phyloP scores from a whole-genome alignment of 1,284 basidiomycete genomes.

The Entoloma clypeatum region DNA sequence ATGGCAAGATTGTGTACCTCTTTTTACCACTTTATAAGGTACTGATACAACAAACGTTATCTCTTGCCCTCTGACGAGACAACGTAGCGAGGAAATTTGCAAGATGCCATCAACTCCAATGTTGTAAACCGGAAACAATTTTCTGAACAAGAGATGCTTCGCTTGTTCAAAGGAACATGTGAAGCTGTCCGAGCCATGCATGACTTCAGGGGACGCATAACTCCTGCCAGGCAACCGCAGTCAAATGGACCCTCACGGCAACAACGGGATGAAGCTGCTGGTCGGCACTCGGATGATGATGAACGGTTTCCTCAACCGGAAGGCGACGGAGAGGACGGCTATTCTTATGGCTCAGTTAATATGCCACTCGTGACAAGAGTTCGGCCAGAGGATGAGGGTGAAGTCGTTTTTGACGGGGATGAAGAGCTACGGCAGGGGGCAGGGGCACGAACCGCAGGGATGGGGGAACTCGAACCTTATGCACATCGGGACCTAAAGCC shows the following conservation, averaged over 20 bases:
- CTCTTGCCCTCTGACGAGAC: constrained; percentile 15
- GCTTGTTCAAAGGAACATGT: constrained; percentile 91
- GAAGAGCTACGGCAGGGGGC: constrained; percentile 52
- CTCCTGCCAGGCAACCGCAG: constrained; percentile 27
- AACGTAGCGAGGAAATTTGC: constrained; percentile 80
- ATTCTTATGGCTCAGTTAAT: constrained; percentile 57
- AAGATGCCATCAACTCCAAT: constrained; percentile 90
- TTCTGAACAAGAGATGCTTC: constrained; percentile 85
- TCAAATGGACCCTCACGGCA: constrained; percentile 27
- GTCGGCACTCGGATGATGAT: constrained; percentile 48
- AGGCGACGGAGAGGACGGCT: constrained; percentile 66
- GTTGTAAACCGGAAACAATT: constrained; percentile 81
- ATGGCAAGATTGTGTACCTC: constrained; percentile 92
- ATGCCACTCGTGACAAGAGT: constrained; percentile 50
- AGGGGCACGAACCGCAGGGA: constrained; percentile 35
- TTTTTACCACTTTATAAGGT: constrained; percentile 89
- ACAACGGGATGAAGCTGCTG: constrained; percentile 20
- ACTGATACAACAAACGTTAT: constrained; percentile 10
- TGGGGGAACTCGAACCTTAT: constrained; percentile 75
- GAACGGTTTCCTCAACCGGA: constrained; percentile 69
- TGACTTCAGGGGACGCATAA: constrained; percentile 56
- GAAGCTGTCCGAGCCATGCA: constrained; percentile 94
- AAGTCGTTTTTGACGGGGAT: constrained; percentile 74
- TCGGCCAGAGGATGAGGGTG: constrained; percentile 47
- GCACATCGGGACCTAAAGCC: constrained; percentile 98